Percentiles rank a stretch among this genome's conserved stretches.
Evolutionary conservation across 169 alveolate species (phyloP).

Genomic region (Plasmodium reichenowi): DNA sequence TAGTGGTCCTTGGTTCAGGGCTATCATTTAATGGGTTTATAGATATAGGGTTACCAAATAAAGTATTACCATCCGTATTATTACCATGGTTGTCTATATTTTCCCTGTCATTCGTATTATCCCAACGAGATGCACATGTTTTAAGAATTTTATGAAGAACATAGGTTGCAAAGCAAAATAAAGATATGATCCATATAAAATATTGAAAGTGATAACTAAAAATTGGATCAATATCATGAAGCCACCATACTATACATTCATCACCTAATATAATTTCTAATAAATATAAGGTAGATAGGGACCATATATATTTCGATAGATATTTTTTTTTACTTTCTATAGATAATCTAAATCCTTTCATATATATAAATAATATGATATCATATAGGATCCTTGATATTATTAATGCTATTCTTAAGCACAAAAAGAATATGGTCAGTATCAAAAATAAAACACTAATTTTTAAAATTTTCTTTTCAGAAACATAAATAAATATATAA

Average conservation of each 20-base stretch:
- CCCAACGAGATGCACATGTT: conserved; percentile 15
- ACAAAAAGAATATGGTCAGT: conserved; percentile 41
- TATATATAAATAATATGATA: conserved; percentile 25
- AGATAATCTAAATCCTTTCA: conserved; percentile 34
- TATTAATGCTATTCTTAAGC: conserved; percentile 38
- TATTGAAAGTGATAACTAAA: conserved; percentile 70
- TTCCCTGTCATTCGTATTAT: background rate
- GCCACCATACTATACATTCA: conserved; percentile 72
- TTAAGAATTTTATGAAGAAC: conserved; percentile 1
- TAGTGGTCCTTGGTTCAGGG: background rate
- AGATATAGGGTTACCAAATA: no score
- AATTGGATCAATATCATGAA: conserved; percentile 68
- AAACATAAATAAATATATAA: conserved; percentile 52
- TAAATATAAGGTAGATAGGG: conserved; percentile 47
- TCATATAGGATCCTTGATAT: conserved; percentile 68
- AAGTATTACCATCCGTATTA: background rate
- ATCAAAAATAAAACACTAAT: conserved; percentile 26
- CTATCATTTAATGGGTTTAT: no score
- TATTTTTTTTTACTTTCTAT: conserved; percentile 52
- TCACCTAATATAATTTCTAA: conserved; percentile 43
- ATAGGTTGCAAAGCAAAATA: conserved; percentile 23
- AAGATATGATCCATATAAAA: conserved; percentile 52
- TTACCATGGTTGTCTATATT: background rate
- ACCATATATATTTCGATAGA: conserved; percentile 69
- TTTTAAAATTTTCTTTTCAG: conserved; percentile 27